Conservation (phyloP, 306 rosid genomes). For the Pyrus bretschneideri region DNA sequence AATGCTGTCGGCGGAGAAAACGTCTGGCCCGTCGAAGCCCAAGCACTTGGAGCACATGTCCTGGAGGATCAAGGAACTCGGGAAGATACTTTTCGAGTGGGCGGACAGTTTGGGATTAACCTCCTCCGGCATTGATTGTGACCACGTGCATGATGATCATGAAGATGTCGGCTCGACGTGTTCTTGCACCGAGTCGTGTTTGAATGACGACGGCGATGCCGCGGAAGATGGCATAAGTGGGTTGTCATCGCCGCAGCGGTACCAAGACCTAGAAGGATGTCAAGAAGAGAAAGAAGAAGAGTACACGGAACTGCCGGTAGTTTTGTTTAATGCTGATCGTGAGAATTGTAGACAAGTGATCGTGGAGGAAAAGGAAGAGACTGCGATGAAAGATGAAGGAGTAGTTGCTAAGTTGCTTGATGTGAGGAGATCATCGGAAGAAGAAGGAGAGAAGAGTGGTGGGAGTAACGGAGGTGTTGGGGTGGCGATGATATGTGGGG, state of each 20-base stretch:
- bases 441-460: constrained; percentile 5
- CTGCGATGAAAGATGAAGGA: neutral
- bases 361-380: neutral
- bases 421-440: neutral
- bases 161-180: constrained; percentile 25
- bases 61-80: constrained; percentile 9
- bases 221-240: neutral
- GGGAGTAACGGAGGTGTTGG: neutral
- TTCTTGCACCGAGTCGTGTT: constrained; percentile 36
- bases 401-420: neutral
- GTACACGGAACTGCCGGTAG: constrained; percentile 5
- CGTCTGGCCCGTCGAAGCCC: constrained; percentile 26
- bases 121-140: neutral
- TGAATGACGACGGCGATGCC: constrained; percentile 32
- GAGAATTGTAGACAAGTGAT: neutral
- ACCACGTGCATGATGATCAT: neutral
- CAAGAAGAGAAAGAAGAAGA: constrained; percentile 8
- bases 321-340: neutral
- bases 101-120: neutral
- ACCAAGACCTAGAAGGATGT: neutral
- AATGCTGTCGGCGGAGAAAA: constrained; percentile 35
- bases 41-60: constrained; percentile 22
- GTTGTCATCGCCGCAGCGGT: neutral
- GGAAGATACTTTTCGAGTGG: constrained; percentile 13
- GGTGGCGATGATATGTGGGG: constrained; percentile 24